phyloP scores from a whole-genome alignment of 108 stramenopile species.

The Conticribra weissflogii region DNA sequence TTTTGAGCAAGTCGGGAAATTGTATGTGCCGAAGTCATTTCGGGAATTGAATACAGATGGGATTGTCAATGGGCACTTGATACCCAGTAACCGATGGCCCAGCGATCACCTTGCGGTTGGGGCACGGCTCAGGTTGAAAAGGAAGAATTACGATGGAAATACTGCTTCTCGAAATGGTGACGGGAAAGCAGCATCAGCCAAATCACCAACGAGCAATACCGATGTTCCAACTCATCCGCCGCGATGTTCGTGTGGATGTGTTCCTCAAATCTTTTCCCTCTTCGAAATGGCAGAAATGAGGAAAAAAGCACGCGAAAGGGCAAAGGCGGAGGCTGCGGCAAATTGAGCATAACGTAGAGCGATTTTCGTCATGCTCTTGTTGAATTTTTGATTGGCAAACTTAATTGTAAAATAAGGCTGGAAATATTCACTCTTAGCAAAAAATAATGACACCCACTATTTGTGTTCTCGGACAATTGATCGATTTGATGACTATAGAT shows the following conservation, averaged over 20 bases:
- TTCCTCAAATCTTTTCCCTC: slow-evolving; percentile 66
- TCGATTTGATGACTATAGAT: too few species aligned
- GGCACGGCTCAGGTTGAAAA: slow-evolving; percentile 51
- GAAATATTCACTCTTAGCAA: too few species aligned
- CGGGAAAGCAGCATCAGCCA: slow-evolving; percentile 9
- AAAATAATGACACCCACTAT: too few species aligned
- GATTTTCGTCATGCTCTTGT: too few species aligned
- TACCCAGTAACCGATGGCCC: slow-evolving; percentile 83
- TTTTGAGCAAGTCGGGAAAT: slow-evolving; percentile 49
- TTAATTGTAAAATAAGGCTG: too few species aligned
- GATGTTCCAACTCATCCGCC: slow-evolving; percentile 13
- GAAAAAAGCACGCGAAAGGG: slow-evolving; percentile 49
- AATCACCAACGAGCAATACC: slow-evolving; percentile 2
- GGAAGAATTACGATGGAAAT: not conserved
- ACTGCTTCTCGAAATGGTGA: not conserved
- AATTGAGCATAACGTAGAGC: too few species aligned
- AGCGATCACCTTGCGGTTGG: slow-evolving; percentile 88
- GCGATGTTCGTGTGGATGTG: slow-evolving; percentile 74
- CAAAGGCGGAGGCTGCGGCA: slow-evolving; percentile 19
- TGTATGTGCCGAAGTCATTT: slow-evolving; percentile 70
- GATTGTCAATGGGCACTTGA: slow-evolving; percentile 65
- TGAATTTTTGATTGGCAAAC: too few species aligned
- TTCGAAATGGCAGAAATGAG: slow-evolving; percentile 87
- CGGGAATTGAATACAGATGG: slow-evolving; percentile 52
- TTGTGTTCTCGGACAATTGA: too few species aligned